These are phyloP conservation scores for Linderniella brevidens DNA, from an alignment of 257 asterid genomes.

Conservation along the genomic window DNA sequence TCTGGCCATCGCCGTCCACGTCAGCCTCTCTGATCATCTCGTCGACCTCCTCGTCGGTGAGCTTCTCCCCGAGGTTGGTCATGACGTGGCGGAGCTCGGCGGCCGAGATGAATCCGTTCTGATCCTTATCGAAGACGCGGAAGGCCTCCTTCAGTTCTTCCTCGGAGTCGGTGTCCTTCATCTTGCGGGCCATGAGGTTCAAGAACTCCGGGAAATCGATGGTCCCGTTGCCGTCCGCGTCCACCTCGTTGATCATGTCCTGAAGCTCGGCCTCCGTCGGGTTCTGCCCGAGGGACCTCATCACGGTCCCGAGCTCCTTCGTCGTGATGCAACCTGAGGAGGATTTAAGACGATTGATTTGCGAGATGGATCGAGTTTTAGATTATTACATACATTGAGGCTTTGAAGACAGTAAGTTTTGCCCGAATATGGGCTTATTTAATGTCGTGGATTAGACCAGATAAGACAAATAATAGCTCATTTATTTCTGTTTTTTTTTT, in stretches of 20 bases:
- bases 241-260: slow-evolving; percentile 58
- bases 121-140: slow-evolving; percentile 67
- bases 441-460: too few relatives aligned
- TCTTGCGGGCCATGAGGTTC: slow-evolving; percentile 57
- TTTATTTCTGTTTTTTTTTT: too few relatives aligned
- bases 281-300: slow-evolving; percentile 55
- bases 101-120: slow-evolving; percentile 56
- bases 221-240: slow-evolving; percentile 55
- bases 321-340: slow-evolving; percentile 49
- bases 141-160: slow-evolving; percentile 60
- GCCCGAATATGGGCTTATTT: too few relatives aligned
- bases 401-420: too few relatives aligned
- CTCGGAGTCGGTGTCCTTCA: slow-evolving; percentile 59
- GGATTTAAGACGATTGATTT: too few relatives aligned
- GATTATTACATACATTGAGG: too few relatives aligned
- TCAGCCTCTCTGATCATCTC: slow-evolving; percentile 71
- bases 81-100: slow-evolving; percentile 54
- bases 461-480: too few relatives aligned
- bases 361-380: too few relatives aligned
- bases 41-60: slow-evolving; percentile 60
- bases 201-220: slow-evolving; percentile 61
- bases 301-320: slow-evolving; percentile 55
- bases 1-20: slow-evolving; percentile 51
- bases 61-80: slow-evolving; percentile 62
- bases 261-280: slow-evolving; percentile 69